phyloP scores from a whole-genome alignment of 169 alveolate species.

The Plasmodium chabaudi region DNA sequence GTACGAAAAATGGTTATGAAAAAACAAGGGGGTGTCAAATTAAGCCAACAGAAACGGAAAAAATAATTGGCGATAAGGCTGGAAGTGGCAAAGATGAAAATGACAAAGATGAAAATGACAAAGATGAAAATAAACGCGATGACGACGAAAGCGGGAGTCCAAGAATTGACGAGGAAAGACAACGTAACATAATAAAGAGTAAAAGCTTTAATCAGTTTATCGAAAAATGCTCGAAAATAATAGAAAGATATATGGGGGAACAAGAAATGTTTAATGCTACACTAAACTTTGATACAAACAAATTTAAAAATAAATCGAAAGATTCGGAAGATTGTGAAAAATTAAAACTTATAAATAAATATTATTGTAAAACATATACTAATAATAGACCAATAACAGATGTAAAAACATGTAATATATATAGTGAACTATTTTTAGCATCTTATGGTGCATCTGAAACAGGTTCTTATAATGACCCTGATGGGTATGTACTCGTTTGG shows the following conservation, averaged over 20 bases:
- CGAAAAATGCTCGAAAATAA: slow-evolving; percentile 32
- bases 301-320: neutral
- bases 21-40: slow-evolving; percentile 3
- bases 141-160: no score
- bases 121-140: no score
- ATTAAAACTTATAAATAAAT: slow-evolving; percentile 54
- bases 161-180: slow-evolving; percentile 10
- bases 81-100: neutral
- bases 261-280: slow-evolving; percentile 58
- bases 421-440: slow-evolving; percentile 85
- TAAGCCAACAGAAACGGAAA: neutral
- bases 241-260: slow-evolving; percentile 71
- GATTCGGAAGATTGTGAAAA: slow-evolving; percentile 28
- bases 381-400: slow-evolving; percentile 78
- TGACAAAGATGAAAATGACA: neutral
- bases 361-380: slow-evolving; percentile 65
- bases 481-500: slow-evolving; percentile 89
- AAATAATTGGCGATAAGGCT: neutral
- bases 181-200: slow-evolving; percentile 7
- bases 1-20: neutral
- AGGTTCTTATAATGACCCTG: slow-evolving; percentile 81
- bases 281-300: slow-evolving; percentile 35
- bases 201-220: slow-evolving; percentile 25
- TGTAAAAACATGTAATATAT: slow-evolving; percentile 67
- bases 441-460: slow-evolving; percentile 88